Conservation (phyloP, 306 rosid genomes). For the Pachyrhizus erosus region DNA sequence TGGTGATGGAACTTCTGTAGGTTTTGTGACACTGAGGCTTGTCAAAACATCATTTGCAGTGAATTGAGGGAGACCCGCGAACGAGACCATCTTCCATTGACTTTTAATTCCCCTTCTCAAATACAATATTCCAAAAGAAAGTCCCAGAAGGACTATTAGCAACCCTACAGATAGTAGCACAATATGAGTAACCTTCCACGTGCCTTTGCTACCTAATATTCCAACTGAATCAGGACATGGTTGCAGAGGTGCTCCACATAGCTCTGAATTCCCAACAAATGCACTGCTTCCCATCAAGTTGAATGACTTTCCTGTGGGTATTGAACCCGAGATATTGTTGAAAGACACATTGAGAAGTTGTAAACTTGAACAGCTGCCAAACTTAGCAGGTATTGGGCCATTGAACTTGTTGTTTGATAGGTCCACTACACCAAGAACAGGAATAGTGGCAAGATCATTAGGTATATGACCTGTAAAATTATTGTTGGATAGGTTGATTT, state of each 20-base stretch:
- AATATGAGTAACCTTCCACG: conserved; percentile 58
- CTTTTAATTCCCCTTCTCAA: conserved; percentile 53
- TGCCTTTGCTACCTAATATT: conserved; percentile 63
- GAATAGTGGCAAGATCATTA: conserved; percentile 72
- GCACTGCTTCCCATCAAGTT: conserved; percentile 67
- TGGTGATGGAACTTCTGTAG: conserved; percentile 51
- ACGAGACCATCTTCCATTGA: conserved; percentile 91
- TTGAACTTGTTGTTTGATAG: conserved; percentile 69
- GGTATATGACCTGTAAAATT: conserved; percentile 79
- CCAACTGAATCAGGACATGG: conserved; percentile 67
- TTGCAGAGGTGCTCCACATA: conserved; percentile 84
- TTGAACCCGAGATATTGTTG: conserved; percentile 84
- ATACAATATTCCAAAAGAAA: conserved; percentile 56
- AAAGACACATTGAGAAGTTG: conserved; percentile 83
- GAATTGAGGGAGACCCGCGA: conserved; percentile 82
- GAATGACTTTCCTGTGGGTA: conserved; percentile 66
- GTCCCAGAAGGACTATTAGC: conserved; percentile 54
- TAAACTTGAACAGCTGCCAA: conserved; percentile 72
- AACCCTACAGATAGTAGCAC: conserved; percentile 66
- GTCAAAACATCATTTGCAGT: conserved; percentile 79
- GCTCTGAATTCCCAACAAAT: conserved; percentile 77
- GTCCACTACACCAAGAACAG: conserved; percentile 64
- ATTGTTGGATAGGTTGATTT: conserved; percentile 64
- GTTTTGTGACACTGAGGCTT: conserved; percentile 64
- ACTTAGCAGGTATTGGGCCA: conserved; percentile 75